Evolutionary conservation across 2,329 filamentous ascomycete genomes (phyloP).

Genomic region (Leptoxyphium fumago): DNA sequence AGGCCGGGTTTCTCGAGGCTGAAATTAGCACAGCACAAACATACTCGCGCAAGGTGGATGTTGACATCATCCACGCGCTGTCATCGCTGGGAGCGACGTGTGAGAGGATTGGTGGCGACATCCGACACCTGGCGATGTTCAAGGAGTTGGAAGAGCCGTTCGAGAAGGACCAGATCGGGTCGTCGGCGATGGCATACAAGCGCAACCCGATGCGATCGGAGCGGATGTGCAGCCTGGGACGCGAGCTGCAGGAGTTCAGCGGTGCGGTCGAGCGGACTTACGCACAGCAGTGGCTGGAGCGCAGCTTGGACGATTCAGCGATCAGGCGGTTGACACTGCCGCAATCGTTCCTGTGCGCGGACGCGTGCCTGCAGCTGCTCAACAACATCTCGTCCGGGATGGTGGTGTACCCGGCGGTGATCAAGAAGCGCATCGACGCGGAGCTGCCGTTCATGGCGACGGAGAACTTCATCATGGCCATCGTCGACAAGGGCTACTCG

Average conservation of each 20-base stretch:
- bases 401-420: conserved; percentile 63
- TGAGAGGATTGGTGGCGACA: conserved; percentile 58
- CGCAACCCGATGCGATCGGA: conserved; percentile 46
- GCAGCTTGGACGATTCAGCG: conserved; percentile 63
- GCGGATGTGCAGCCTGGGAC: conserved; percentile 44
- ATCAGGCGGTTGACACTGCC: conserved; percentile 44
- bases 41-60: conserved; percentile 70
- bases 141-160: conserved; percentile 83
- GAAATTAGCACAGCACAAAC: conserved; percentile 58
- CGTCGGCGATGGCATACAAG: conserved; percentile 53
- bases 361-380: conserved; percentile 45
- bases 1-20: conserved; percentile 47
- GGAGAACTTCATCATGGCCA: conserved; percentile 60
- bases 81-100: conserved; percentile 65
- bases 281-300: conserved; percentile 61
- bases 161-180: conserved; percentile 64
- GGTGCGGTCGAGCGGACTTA: conserved; percentile 50
- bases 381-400: conserved; percentile 60
- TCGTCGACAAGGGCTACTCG: conserved; percentile 54
- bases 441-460: conserved; percentile 59
- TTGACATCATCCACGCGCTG: conserved; percentile 67
- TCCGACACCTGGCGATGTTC: conserved; percentile 56
- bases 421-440: conserved; percentile 50
- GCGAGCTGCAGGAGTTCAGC: conserved; percentile 35
- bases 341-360: conserved; percentile 33